Conservation (phyloP, 345 rosid species). For the Lepidium aucheri region DNA sequence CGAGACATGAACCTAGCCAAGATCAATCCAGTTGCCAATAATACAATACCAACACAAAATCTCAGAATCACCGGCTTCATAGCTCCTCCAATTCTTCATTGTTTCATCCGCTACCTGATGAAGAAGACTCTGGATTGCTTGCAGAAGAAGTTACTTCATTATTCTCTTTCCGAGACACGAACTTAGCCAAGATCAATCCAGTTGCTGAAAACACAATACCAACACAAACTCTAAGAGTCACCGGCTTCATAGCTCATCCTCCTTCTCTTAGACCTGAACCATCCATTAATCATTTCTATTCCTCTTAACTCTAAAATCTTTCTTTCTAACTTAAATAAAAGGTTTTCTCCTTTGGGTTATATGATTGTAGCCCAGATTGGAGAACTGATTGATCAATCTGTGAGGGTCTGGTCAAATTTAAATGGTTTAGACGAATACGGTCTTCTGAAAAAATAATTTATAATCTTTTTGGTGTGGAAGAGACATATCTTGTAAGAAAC, state of each 20-base stretch:
- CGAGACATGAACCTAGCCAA: conserved; percentile 39
- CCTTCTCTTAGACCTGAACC: conserved; percentile 40
- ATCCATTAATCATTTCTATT: background rate
- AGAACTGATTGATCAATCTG: background rate
- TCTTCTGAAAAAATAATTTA: background rate
- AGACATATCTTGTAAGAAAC: conserved; percentile 19
- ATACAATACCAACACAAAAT: conserved; percentile 50
- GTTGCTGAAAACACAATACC: conserved; percentile 54
- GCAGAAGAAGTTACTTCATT: background rate
- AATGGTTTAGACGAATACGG: background rate
- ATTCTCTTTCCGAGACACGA: conserved; percentile 30
- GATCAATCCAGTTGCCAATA: conserved; percentile 60
- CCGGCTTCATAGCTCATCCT: conserved; percentile 41
- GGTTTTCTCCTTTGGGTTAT: too few species aligned
- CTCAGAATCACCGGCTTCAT: conserved; percentile 54
- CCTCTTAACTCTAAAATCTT: background rate
- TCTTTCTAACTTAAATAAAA: background rate
- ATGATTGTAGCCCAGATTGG: too few species aligned
- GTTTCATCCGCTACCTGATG: conserved; percentile 2
- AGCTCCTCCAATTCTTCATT: conserved; percentile 29
- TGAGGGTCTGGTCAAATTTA: conserved; percentile 1
- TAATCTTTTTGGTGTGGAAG: background rate
- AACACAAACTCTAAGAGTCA: conserved; percentile 54
- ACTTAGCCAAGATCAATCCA: conserved; percentile 46
- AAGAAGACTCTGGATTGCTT: conserved; percentile 21